Percentiles rank a stretch among this genome's conserved stretches.
Evolutionary conservation across 371 early-diverging fungal genomes (phyloP).

Genomic region (Actinomucor elegans): DNA sequence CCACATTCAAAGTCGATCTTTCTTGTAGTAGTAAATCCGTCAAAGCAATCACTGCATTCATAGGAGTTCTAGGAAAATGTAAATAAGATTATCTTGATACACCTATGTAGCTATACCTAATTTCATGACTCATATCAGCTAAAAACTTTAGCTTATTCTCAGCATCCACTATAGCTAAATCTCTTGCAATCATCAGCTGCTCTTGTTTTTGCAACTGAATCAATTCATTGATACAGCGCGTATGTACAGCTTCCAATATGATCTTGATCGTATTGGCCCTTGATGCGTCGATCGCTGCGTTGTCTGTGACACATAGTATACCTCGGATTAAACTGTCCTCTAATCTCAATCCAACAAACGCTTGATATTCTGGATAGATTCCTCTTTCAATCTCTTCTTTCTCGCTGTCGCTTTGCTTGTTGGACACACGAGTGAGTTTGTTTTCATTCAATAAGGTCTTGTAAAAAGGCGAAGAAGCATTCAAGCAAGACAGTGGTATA

Average conservation of each 20-base stretch:
- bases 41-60: conserved; percentile 64
- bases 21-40: conserved; percentile 58
- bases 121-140: conserved; percentile 60
- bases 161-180: conserved; percentile 54
- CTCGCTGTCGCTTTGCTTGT: not conserved
- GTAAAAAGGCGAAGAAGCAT: conserved; percentile 13
- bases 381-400: not conserved
- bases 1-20: conserved; percentile 45
- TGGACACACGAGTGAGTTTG: not conserved
- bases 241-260: conserved; percentile 33
- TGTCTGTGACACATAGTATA: conserved; percentile 15
- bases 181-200: conserved; percentile 45
- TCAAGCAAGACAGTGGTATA: conserved; percentile 13
- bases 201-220: conserved; percentile 43
- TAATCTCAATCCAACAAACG: conserved; percentile 14
- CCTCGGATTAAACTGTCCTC: conserved; percentile 8
- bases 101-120: conserved; percentile 23
- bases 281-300: not conserved
- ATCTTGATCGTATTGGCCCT: not conserved
- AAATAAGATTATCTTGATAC: not conserved
- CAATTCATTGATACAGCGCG: conserved; percentile 47
- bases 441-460: conserved; percentile 11
- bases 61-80: conserved; percentile 44
- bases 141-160: conserved; percentile 63
- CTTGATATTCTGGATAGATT: conserved; percentile 16